Percentiles rank a stretch among this genome's conserved stretches.
These are phyloP conservation scores for Claviceps purpurea DNA, from an alignment of 2,329 filamentous ascomycete species.

Conservation along the genomic window DNA sequence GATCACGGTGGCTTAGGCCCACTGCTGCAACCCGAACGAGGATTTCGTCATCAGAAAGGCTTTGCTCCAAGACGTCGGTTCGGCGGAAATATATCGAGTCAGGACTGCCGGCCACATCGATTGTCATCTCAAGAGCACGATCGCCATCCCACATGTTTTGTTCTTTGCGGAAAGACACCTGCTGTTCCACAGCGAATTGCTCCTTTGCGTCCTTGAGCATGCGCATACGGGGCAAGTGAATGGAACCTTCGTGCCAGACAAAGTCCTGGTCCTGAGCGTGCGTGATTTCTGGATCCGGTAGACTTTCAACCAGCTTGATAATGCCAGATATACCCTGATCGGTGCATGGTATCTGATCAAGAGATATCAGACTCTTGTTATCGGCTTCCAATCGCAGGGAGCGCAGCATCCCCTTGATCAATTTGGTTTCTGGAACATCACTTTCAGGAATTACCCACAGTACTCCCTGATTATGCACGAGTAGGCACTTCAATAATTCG, in stretches of 20 bases:
- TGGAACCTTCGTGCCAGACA: slow-evolving; percentile 5
- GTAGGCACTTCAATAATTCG: slow-evolving; percentile 2
- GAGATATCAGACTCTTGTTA: slow-evolving; percentile 1
- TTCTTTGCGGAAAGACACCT: slow-evolving; percentile 8
- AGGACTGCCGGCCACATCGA: slow-evolving; percentile 12
- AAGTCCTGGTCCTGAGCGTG: slow-evolving; percentile 6
- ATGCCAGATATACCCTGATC: slow-evolving; percentile 2
- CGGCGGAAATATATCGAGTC: slow-evolving; percentile 14
- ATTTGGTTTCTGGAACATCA: slow-evolving; percentile 2
- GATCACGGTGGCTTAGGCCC: slow-evolving; percentile 12
- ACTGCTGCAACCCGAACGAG: slow-evolving; percentile 9
- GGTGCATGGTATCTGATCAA: slow-evolving; percentile 3
- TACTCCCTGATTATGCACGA: slow-evolving; percentile 3
- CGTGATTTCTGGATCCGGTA: not conserved
- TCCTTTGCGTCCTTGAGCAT: slow-evolving; percentile 4
- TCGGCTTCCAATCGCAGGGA: slow-evolving; percentile 5
- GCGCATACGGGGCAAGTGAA: slow-evolving; percentile 8
- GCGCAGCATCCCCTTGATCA: slow-evolving; percentile 7
- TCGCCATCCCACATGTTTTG: slow-evolving; percentile 12
- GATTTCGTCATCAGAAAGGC: slow-evolving; percentile 9
- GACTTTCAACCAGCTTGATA: not conserved
- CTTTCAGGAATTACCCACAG: slow-evolving; percentile 7
- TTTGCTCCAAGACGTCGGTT: slow-evolving; percentile 4
- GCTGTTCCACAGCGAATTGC: slow-evolving; percentile 5
- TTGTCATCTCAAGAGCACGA: slow-evolving; percentile 12